Conservation (phyloP, 371 early-diverging fungal species). For the Dipsacomyces acuminosporus region DNA sequence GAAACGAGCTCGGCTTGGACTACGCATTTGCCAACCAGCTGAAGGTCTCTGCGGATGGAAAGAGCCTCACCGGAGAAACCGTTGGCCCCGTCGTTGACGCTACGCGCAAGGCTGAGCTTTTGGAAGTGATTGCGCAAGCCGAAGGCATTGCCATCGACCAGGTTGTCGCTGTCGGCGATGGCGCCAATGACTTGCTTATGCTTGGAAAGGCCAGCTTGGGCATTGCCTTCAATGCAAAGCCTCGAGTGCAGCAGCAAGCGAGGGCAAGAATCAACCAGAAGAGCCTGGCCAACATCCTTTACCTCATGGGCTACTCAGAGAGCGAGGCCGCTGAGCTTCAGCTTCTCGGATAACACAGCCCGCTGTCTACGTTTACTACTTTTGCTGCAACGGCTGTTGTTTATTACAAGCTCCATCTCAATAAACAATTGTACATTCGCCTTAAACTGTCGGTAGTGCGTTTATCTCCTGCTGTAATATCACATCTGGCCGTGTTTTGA, state of each 20-base stretch:
- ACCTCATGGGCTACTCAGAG: constrained; percentile 48
- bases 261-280: constrained; percentile 88
- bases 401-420: too few relatives aligned
- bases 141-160: constrained; percentile 78
- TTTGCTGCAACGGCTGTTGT: too few relatives aligned
- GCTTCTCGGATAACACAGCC: constrained; percentile 3
- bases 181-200: constrained; percentile 99
- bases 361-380: too few relatives aligned
- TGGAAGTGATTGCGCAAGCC: constrained; percentile 91
- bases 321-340: constrained; percentile 46
- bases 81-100: constrained; percentile 88
- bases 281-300: constrained; percentile 50
- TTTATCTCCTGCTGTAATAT: constrained; percentile 18
- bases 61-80: constrained; percentile 77
- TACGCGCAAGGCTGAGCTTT: constrained; percentile 84
- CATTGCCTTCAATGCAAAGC: constrained; percentile 98
- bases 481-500: constrained; percentile 45
- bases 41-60: constrained; percentile 75
- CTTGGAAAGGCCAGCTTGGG: constrained; percentile 93
- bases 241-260: constrained; percentile 87
- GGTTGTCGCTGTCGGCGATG: constrained; percentile 98
- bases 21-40: constrained; percentile 96
- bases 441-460: constrained; percentile 3
- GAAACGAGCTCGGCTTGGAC: constrained; percentile 82
- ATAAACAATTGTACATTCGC: background rate